phyloP scores from a whole-genome alignment of 2,329 filamentous ascomycete genomes.

The Alternaria ventricosa region DNA sequence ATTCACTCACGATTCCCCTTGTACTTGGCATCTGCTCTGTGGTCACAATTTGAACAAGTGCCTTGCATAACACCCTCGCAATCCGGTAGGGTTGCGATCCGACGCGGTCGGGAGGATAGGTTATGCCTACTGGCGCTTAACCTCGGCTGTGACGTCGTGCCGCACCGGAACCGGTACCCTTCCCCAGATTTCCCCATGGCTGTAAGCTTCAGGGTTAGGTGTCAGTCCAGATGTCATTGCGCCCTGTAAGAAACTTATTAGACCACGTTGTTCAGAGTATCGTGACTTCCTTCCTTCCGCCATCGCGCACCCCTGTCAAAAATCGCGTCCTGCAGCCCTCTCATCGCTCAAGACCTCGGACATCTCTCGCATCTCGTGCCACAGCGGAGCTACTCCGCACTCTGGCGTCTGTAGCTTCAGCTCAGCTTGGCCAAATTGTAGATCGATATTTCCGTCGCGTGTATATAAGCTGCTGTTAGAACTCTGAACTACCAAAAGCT shows the following conservation, averaged over 20 bases:
- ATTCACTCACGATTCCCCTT: constrained; percentile 29
- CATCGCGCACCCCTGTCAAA: neutral
- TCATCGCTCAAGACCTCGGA: neutral
- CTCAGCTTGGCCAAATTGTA: constrained; percentile 6
- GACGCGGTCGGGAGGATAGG: constrained; percentile 11
- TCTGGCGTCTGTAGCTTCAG: constrained; percentile 18
- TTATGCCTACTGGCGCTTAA: constrained; percentile 26
- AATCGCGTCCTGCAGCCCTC: neutral
- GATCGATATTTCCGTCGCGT: constrained; percentile 5
- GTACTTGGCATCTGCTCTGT: neutral
- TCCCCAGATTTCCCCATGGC: constrained; percentile 26
- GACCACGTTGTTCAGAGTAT: neutral
- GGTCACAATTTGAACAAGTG: neutral
- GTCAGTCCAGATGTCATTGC: neutral
- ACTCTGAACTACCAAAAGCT: neutral
- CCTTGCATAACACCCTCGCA: neutral
- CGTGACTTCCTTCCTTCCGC: neutral
- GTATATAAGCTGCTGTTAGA: constrained; percentile 2
- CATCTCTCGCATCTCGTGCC: constrained; percentile 5
- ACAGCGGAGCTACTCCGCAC: constrained; percentile 24
- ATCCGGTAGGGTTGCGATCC: neutral
- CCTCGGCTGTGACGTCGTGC: constrained; percentile 38
- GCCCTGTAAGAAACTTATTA: neutral
- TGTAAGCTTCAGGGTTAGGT: neutral
- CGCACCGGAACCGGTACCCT: constrained; percentile 16